phyloP scores from a whole-genome alignment of 768 basidiomycete genomes.

The Rhizopogon vinicolor region DNA sequence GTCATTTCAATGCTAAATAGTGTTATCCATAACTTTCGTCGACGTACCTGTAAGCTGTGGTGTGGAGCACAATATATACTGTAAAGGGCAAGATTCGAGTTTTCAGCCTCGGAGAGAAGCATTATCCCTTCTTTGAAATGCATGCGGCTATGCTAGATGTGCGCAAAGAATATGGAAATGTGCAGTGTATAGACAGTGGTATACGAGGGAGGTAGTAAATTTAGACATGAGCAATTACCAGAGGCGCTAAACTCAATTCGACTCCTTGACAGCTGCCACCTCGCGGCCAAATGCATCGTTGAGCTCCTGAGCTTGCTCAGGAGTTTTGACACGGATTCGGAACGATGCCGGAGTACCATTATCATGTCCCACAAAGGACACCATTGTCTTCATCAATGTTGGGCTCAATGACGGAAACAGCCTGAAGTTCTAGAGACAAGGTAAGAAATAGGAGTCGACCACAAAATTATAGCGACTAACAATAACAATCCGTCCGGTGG shows the following conservation, averaged over 20 bases:
- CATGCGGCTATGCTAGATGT: background rate
- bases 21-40: background rate
- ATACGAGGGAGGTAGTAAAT: background rate
- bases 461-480: slow-evolving; percentile 38
- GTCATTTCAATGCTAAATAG: slow-evolving; percentile 68
- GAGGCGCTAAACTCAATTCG: background rate
- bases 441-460: background rate
- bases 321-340: slow-evolving; percentile 55
- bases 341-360: slow-evolving; percentile 51
- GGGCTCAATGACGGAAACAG: slow-evolving; percentile 57
- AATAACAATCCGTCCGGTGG: slow-evolving; percentile 69
- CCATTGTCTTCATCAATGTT: slow-evolving; percentile 42
- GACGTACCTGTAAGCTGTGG: background rate
- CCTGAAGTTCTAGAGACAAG: slow-evolving; percentile 62
- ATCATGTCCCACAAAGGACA: slow-evolving; percentile 72
- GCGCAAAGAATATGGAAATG: background rate
- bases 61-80: background rate
- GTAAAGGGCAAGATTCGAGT: background rate
- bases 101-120: background rate
- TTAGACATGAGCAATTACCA: background rate
- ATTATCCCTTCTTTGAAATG: background rate
- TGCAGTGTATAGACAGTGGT: background rate
- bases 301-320: slow-evolving; percentile 51
- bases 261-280: slow-evolving; percentile 40
- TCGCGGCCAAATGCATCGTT: slow-evolving; percentile 61